A percentile compares a stretch with the other conserved stretches of the same genome.
Evolutionary conservation across 1,284 basidiomycete species (phyloP).

Genomic region (Filobasidium uniguttulatum): DNA sequence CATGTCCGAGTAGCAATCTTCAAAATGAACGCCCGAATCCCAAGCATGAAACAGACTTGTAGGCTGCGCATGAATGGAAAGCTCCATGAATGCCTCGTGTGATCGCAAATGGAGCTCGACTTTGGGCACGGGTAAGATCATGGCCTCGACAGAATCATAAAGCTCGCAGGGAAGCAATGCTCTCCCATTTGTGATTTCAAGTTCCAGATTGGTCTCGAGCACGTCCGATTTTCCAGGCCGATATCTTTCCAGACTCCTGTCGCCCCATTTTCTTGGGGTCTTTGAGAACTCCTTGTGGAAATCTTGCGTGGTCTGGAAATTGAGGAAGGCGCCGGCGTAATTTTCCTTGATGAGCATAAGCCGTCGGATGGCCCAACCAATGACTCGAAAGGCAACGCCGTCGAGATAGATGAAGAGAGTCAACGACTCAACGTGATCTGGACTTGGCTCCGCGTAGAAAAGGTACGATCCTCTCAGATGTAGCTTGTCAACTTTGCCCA

Average conservation of each 20-base stretch:
- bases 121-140: conserved; percentile 50
- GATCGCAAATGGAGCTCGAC: conserved; percentile 60
- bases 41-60: conserved; percentile 24
- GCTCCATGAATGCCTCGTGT: conserved; percentile 78
- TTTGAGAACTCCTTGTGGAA: conserved; percentile 56
- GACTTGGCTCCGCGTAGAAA: conserved; percentile 52
- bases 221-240: conserved; percentile 64
- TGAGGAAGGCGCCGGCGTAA: conserved; percentile 81
- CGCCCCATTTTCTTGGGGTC: conserved; percentile 49
- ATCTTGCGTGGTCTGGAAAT: conserved; percentile 73
- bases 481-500: conserved; percentile 50
- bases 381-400: conserved; percentile 51
- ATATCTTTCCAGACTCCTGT: conserved; percentile 65
- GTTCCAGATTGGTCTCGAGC: conserved; percentile 56
- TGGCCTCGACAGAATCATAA: conserved; percentile 49
- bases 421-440: conserved; percentile 64
- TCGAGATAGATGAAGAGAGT: conserved; percentile 47
- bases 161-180: conserved; percentile 60
- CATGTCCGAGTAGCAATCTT: neutral
- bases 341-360: conserved; percentile 78
- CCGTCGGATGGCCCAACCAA: conserved; percentile 76
- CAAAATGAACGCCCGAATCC: conserved; percentile 36
- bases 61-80: conserved; percentile 58
- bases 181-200: conserved; percentile 46
- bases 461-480: conserved; percentile 56